A percentile compares a stretch with the other conserved stretches of the same genome.
These are phyloP conservation scores for Backusella parvicylindrica DNA, from an alignment of 192 early-diverging fungal species.

Conservation along the genomic window DNA sequence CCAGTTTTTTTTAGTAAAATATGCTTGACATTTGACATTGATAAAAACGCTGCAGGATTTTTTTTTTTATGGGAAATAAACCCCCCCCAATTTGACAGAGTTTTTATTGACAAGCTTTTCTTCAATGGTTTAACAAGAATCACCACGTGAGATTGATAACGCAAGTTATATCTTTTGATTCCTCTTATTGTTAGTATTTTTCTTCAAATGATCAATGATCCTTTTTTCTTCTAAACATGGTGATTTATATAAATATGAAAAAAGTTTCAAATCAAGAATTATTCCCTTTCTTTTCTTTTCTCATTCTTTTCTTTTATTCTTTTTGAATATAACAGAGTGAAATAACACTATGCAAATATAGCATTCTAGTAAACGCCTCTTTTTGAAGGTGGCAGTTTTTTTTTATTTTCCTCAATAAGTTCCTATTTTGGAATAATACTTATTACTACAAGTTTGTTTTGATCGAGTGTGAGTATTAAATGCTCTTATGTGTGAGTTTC, in stretches of 20 bases:
- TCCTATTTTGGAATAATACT: conserved; percentile 3
- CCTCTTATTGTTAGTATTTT: background rate
- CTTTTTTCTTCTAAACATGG: background rate
- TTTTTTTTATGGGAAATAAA: too few relatives aligned
- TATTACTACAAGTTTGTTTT: conserved; percentile 3
- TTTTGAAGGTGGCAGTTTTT: background rate
- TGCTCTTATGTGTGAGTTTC: background rate
- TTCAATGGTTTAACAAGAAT: background rate
- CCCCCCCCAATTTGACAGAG: background rate
- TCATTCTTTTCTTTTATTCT: background rate
- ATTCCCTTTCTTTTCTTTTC: too few relatives aligned
- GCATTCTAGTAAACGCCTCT: background rate
- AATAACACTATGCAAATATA: background rate
- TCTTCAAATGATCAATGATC: background rate
- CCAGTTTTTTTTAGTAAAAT: too few relatives aligned
- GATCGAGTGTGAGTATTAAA: background rate
- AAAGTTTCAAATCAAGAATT: background rate
- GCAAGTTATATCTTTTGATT: background rate
- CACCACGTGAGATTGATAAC: background rate
- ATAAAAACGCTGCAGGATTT: background rate
- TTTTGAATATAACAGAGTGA: background rate
- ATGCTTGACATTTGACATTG: background rate
- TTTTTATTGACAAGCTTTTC: background rate
- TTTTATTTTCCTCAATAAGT: background rate
- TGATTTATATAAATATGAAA: background rate